Base-by-base conservation (phyloP, 1,139 yeast genomes). In the Scheffersomyces parashehatae region DNA sequence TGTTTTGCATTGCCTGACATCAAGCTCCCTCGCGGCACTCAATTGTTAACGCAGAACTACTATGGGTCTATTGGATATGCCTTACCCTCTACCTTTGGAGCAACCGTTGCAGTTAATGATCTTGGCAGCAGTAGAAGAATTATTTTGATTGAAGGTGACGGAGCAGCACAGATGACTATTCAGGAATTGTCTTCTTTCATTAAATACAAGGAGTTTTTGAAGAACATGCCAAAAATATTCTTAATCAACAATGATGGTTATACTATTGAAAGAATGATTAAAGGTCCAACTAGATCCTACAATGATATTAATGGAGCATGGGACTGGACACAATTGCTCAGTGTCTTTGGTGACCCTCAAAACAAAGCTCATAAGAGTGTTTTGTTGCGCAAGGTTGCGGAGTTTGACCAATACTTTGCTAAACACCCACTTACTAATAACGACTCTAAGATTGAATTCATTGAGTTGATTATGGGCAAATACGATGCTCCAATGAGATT, bases 1-100 rank as follows among this genome's bases (percentile, higher is more conserved):
- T 79, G 83, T 60, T 88, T 88, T 65, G 87, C 83, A 1, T 58
- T 83, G 36, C 80, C 87, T 24, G 91, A 85, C 53, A 56, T 84
- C 28, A 64, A 67, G 46, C 72, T 88, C 44, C 88, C 90, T 32
- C 52, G 62, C 20, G 74, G 78, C 44, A 67, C 73, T 28, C 69
- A 69, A 47, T 70, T 76, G 48, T 68, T 85, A 42, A 73, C 87
- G 4, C 95, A 88, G 60, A 76, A 79, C 43, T 85, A 82, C 57
- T 89, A 85, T 60, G 83, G 91, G 1, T 87, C 95, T 1, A 89
- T 89, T 55, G 97, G 97, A 4, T 86, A 79, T 66, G 90, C 96
- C 0, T 70, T 89, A 26, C 96, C 96, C 1, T 89, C 95, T 3
- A 77, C 93, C 1, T 73, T 89, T 38, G 97, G 97, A 30, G 86